Evolutionary conservation across 1,139 yeast genomes (phyloP).

Genomic region (Zygoascus sp.): DNA sequence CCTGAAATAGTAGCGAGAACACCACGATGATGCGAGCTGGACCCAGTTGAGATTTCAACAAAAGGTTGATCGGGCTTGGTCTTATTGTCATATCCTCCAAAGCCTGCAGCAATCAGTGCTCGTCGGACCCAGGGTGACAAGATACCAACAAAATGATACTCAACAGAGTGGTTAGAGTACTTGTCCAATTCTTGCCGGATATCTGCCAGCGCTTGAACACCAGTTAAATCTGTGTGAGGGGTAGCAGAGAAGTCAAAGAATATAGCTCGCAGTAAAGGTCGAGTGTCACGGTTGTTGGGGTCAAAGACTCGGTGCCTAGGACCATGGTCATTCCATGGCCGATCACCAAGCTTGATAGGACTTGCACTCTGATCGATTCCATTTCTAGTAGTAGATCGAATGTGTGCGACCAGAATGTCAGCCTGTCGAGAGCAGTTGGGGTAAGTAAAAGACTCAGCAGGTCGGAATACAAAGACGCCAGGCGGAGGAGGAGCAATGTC

Average conservation of each 20-base stretch:
- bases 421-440: conserved; percentile 74
- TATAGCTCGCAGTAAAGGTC: conserved; percentile 66
- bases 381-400: conserved; percentile 56
- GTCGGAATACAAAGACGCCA: conserved; percentile 82
- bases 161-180: conserved; percentile 80
- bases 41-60: conserved; percentile 22
- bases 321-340: conserved; percentile 94
- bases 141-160: conserved; percentile 84
- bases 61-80: conserved; percentile 20
- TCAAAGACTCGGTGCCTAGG: conserved; percentile 38
- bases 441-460: conserved; percentile 75
- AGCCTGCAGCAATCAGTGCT: conserved; percentile 70
- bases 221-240: conserved; percentile 71
- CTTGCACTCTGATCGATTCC: conserved; percentile 44
- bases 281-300: conserved; percentile 40
- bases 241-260: conserved; percentile 81
- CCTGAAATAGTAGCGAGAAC: conserved; percentile 24
- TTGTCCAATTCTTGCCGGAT: conserved; percentile 64
- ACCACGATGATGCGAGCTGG: conserved; percentile 16
- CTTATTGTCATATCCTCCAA: conserved; percentile 50
- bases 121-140: conserved; percentile 83
- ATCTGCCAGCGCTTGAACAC: conserved; percentile 74
- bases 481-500: conserved; percentile 76
- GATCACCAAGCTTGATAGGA: conserved; percentile 51
- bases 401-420: conserved; percentile 66